These are phyloP conservation scores for Arthrinium phaeospermum DNA, from an alignment of 2,329 filamentous ascomycete species.

Conservation along the genomic window DNA sequence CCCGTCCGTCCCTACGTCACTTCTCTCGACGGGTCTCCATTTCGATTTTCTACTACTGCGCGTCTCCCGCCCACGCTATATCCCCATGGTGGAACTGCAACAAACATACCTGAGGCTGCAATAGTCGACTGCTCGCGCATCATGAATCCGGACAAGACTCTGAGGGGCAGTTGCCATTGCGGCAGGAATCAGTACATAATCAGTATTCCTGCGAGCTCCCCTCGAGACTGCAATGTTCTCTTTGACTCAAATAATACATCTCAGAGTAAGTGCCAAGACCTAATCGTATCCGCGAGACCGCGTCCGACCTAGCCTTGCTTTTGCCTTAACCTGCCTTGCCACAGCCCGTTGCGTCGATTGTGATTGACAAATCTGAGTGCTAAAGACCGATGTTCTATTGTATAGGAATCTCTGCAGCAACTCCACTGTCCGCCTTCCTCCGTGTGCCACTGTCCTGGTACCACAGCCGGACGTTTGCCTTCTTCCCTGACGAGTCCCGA, in stretches of 20 bases:
- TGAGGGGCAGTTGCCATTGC: conserved; percentile 83
- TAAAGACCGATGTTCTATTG: conserved; percentile 27
- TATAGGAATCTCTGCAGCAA: conserved; percentile 68
- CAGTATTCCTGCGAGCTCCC: conserved; percentile 64
- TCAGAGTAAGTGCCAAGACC: conserved; percentile 67
- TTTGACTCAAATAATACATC: conserved; percentile 73
- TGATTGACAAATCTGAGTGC: conserved; percentile 17
- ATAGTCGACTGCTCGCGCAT: conserved; percentile 25
- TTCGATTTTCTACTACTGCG: conserved; percentile 5
- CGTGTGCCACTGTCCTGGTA: conserved; percentile 84
- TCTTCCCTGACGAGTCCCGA: conserved; percentile 79
- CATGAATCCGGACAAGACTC: conserved; percentile 57
- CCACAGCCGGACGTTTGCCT: conserved; percentile 74
- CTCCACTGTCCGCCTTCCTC: conserved; percentile 80
- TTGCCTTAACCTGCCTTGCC: neutral
- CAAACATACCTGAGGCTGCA: neutral
- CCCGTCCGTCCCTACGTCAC: neutral
- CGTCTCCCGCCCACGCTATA: neutral
- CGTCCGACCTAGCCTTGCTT: conserved; percentile 4
- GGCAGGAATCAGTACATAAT: conserved; percentile 85
- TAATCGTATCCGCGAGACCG: neutral
- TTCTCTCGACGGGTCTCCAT: neutral
- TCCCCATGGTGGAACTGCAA: conserved; percentile 6
- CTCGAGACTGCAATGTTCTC: conserved; percentile 68
- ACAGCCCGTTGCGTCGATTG: neutral